These are phyloP conservation scores for Diaporthe vexans DNA, from an alignment of 2,329 filamentous ascomycete species.

Conservation along the genomic window DNA sequence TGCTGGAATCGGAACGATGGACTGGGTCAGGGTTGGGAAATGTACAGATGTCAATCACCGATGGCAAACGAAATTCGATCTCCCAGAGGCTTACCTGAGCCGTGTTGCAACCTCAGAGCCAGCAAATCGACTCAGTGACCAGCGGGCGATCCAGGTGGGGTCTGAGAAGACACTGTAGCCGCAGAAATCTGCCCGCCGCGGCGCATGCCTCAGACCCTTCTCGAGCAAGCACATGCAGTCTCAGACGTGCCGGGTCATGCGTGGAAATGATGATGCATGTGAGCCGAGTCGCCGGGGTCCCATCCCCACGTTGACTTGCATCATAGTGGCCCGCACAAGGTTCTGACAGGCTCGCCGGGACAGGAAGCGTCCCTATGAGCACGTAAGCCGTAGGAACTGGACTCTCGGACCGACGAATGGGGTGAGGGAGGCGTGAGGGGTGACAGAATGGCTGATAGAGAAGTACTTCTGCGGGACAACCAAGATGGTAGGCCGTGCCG, in stretches of 20 bases:
- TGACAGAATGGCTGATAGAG: conserved; percentile 4
- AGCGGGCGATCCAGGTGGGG: neutral
- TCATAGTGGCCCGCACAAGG: conserved; percentile 37
- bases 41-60: conserved; percentile 26
- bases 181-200: conserved; percentile 9
- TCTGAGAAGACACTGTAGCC: neutral
- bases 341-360: conserved; percentile 38
- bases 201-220: conserved; percentile 12
- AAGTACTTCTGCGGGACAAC: conserved; percentile 7
- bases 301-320: conserved; percentile 41
- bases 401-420: conserved; percentile 24
- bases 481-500: neutral
- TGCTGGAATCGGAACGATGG: conserved; percentile 1
- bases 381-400: conserved; percentile 31
- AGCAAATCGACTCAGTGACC: conserved; percentile 8
- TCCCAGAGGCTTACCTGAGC: conserved; percentile 32
- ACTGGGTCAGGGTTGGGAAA: neutral
- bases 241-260: conserved; percentile 35
- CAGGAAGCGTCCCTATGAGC: conserved; percentile 22
- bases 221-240: conserved; percentile 27
- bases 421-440: conserved; percentile 28
- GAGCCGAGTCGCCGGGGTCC: conserved; percentile 31
- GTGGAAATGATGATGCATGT: conserved; percentile 25
- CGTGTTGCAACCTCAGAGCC: neutral
- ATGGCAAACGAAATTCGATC: conserved; percentile 27